Evolutionary conservation across 805 yeast genomes (phyloP), one percentile per base, ranked within the genome.

Genomic region (Cyberlindnera subsufficiens): DNA sequence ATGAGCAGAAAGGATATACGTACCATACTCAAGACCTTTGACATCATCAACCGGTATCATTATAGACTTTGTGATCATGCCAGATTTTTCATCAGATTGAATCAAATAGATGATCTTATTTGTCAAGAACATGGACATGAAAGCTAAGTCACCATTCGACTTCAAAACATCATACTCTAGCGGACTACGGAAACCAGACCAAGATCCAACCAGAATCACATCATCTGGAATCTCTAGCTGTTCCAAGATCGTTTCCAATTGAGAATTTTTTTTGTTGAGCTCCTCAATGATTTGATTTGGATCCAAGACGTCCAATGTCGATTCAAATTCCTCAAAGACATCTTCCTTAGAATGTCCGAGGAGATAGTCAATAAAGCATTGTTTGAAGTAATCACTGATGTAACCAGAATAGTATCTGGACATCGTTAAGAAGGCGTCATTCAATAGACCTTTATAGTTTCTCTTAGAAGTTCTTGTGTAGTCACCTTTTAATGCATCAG

Each of bases 401-500:
- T 62, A 64, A 1, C 74, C 75, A 32, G 69, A 62, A 43, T 65
- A 71, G 44, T 67, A 71, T 35, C 77, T 51, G 2, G 70, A 62
- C 42, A 72, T 42, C 0, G 74, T 66, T 40, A 69, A 49, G 37
- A 67, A 52, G 5, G 71, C 75, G 50, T 71, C 77, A 22, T 61
- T 68, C 25, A 71, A 42, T 6, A 71, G 54, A 0, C 77, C 76
- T 27, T 59, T 51, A 42, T 68, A 64, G 39, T 66, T 65, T 36
- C 77, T 57, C 44, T 66, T 63, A 14, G 67, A 60, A 1, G 72
- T 67, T 43, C 77, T 49, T 1, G 75, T 72, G 46, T 58, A 71
- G 42, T 71, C 77, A 6, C 75, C 75, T 46, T 71, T 72, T 45
- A 77, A 57, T 0, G 81, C 82, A 54, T 71, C 72, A 1, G 82